phyloP scores from a whole-genome alignment of 164 flowering plant species.

The Aristolochia contorta region DNA sequence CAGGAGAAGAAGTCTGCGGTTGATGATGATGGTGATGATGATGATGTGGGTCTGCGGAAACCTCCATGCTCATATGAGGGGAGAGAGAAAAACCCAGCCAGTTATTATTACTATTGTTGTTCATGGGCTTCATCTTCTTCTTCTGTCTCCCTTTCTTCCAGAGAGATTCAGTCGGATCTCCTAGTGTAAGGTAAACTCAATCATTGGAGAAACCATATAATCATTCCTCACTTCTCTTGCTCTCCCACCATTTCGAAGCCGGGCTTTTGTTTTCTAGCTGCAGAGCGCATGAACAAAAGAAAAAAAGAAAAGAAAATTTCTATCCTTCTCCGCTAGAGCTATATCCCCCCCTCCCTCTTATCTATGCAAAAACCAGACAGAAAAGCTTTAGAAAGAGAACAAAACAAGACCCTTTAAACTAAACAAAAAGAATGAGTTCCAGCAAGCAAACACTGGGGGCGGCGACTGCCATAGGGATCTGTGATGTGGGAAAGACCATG shows the following conservation, averaged over 20 bases:
- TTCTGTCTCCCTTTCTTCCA: conserved; percentile 12
- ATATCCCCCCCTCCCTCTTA: conserved; percentile 17
- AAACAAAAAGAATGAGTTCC: conserved; percentile 64
- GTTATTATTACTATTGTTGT: conserved; percentile 35
- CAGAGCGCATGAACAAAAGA: conserved; percentile 20
- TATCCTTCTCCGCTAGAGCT: conserved; percentile 7
- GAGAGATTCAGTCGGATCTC: conserved; percentile 8
- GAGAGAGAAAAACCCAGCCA: conserved; percentile 94
- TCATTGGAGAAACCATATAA: conserved; percentile 41
- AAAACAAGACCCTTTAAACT: conserved; percentile 44
- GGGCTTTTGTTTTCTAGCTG: conserved; percentile 29
- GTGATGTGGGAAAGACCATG: conserved; percentile 52
- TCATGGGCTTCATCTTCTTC: conserved; percentile 55
- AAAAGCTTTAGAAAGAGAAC: conserved; percentile 23
- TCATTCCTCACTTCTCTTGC: conserved; percentile 3
- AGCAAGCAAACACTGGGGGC: conserved; percentile 43
- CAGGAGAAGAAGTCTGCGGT: conserved; percentile 20
- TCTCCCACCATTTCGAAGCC: conserved; percentile 17
- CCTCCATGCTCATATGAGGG: conserved; percentile 64
- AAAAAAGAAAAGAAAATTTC: neutral
- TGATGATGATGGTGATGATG: conserved; percentile 19
- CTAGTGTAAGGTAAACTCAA: conserved; percentile 40
- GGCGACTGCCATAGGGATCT: conserved; percentile 76
- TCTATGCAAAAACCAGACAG: conserved; percentile 9
- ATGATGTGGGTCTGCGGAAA: conserved; percentile 30